A percentile compares a stretch with the other conserved stretches of the same genome.
Evolutionary conservation across 306 rosid genomes (phyloP).

Genomic region (Oxytropis ochrocephala): DNA sequence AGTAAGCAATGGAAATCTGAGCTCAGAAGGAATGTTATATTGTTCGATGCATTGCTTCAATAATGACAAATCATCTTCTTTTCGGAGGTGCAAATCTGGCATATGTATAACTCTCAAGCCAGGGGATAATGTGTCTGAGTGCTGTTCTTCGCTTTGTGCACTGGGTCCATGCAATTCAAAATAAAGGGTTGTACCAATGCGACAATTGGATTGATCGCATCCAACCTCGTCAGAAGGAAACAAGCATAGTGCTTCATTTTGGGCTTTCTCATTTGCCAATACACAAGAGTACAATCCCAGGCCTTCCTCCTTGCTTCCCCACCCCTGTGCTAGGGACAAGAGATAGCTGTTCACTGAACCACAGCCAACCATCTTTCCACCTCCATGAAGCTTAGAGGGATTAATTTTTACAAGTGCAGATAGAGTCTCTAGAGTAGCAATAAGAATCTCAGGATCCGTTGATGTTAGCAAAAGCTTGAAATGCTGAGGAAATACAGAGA

Average conservation of each 20-base stretch:
- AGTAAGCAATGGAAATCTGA: conserved; percentile 80
- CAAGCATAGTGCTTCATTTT: conserved; percentile 69
- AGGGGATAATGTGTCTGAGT: conserved; percentile 33
- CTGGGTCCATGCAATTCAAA: conserved; percentile 77
- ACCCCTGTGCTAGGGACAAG: conserved; percentile 91
- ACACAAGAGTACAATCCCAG: conserved; percentile 90
- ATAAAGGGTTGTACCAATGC: conserved; percentile 86
- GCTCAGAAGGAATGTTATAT: conserved; percentile 63
- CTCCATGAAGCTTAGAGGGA: conserved; percentile 97
- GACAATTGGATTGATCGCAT: conserved; percentile 58
- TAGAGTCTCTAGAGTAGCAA: conserved; percentile 86
- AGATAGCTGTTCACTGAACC: conserved; percentile 89
- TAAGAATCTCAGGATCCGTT: conserved; percentile 89
- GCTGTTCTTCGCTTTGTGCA: conserved; percentile 45
- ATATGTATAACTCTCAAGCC: conserved; percentile 63
- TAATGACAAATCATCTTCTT: conserved; percentile 79
- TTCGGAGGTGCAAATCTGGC: conserved; percentile 75
- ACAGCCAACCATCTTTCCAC: conserved; percentile 88
- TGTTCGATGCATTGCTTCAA: conserved; percentile 77
- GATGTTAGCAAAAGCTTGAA: conserved; percentile 95
- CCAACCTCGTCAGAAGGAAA: conserved; percentile 89
- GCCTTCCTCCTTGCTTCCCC: conserved; percentile 99
- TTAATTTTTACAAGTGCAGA: conserved; percentile 90
- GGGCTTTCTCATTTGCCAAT: conserved; percentile 80
- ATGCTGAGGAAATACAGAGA: conserved; percentile 53